Percentiles rank a stretch among this genome's conserved stretches.
These are phyloP conservation scores for Carex parvula DNA, from an alignment of 176 grass and related monocot species.

Conservation along the genomic window DNA sequence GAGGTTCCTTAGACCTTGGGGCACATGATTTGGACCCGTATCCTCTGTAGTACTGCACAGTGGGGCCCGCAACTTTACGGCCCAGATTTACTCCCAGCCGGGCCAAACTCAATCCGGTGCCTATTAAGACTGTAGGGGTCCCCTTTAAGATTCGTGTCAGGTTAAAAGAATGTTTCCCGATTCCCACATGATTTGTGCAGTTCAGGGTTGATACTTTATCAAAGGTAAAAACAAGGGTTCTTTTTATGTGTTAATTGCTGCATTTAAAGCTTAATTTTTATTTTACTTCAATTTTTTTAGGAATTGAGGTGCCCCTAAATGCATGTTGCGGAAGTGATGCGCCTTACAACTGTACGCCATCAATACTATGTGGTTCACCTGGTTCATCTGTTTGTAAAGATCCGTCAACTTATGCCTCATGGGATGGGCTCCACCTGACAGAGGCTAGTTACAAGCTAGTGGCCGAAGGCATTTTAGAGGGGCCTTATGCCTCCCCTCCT, in stretches of 20 bases:
- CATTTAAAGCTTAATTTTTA: neutral
- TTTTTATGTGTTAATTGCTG: neutral
- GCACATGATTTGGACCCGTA: neutral
- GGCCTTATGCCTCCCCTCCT: constrained; percentile 60
- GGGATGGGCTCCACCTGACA: constrained; percentile 85
- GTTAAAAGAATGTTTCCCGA: too few relatives aligned
- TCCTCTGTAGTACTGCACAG: too few relatives aligned
- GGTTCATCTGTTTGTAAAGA: constrained; percentile 53
- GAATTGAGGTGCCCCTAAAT: constrained; percentile 61
- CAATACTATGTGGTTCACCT: constrained; percentile 57
- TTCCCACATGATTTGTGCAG: neutral
- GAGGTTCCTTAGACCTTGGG: neutral
- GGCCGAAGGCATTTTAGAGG: constrained; percentile 58
- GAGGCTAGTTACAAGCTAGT: constrained; percentile 68
- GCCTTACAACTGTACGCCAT: constrained; percentile 57
- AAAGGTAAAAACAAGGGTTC: neutral
- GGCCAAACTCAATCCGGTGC: too few relatives aligned
- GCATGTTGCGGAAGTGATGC: constrained; percentile 71
- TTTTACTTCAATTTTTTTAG: constrained; percentile 33
- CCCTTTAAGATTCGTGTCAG: too few relatives aligned
- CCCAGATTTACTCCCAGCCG: too few relatives aligned
- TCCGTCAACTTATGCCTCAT: constrained; percentile 72
- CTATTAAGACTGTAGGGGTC: too few relatives aligned
- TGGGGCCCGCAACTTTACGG: too few relatives aligned
- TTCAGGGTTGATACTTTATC: neutral